phyloP scores from a whole-genome alignment of 1,284 basidiomycete species.

The Microbotryomycetes sp. region DNA sequence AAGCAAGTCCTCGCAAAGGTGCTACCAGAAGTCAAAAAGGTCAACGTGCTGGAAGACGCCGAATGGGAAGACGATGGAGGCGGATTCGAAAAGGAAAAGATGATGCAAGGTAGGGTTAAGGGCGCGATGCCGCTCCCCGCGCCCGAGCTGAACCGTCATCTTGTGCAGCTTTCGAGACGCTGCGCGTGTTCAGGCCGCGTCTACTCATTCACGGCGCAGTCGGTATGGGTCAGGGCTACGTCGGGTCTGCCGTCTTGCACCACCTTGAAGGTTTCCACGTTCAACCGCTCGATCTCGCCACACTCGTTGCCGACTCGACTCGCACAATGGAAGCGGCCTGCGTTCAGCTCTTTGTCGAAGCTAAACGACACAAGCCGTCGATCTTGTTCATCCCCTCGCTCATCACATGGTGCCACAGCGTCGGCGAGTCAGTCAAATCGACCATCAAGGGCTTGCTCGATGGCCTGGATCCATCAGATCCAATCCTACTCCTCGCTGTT shows the following conservation, averaged over 20 bases:
- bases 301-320: conserved; percentile 80
- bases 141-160: background rate
- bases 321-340: conserved; percentile 84
- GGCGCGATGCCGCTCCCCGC: background rate
- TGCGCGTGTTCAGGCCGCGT: conserved; percentile 84
- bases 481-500: conserved; percentile 80
- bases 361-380: conserved; percentile 93
- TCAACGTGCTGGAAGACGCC: conserved; percentile 73
- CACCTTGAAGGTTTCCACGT: conserved; percentile 93
- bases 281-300: conserved; percentile 85
- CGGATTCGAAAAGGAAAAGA: conserved; percentile 50
- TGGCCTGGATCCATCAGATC: conserved; percentile 80
- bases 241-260: conserved; percentile 85
- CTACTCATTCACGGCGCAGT: conserved; percentile 71
- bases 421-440: conserved; percentile 73
- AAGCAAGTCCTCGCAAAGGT: conserved; percentile 55
- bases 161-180: conserved; percentile 71
- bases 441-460: conserved; percentile 88
- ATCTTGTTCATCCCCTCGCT: conserved; percentile 92
- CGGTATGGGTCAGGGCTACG: conserved; percentile 85
- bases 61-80: conserved; percentile 61
- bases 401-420: conserved; percentile 72
- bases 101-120: conserved; percentile 63
- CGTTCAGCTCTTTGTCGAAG: conserved; percentile 95
- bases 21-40: conserved; percentile 41